phyloP scores from a whole-genome alignment of 2,329 filamentous ascomycete genomes.

The Emergomyces pasteurianus region DNA sequence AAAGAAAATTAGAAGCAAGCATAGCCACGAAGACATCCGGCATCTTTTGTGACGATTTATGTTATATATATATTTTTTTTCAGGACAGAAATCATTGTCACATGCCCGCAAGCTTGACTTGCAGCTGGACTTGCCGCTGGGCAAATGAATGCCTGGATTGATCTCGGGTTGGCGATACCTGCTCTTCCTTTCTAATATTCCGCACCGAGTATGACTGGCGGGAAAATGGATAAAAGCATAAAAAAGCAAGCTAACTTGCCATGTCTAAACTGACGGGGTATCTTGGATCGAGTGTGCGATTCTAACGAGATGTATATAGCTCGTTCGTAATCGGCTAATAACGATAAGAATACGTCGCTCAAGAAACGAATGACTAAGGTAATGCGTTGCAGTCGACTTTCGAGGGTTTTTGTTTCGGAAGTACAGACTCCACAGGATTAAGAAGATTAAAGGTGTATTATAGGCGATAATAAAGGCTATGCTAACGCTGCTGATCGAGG shows the following conservation, averaged over 20 bases:
- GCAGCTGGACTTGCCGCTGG: not conserved
- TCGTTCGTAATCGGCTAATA: not conserved
- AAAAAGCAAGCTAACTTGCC: slow-evolving; percentile 3
- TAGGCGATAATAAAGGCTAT: slow-evolving; percentile 5
- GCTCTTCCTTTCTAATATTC: not conserved
- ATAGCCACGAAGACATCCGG: not conserved
- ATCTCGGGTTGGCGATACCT: not conserved
- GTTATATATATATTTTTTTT: not conserved
- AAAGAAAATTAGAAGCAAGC: not conserved
- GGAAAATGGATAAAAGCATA: not conserved
- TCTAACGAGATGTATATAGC: not conserved
- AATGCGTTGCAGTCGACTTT: not conserved
- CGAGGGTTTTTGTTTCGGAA: not conserved
- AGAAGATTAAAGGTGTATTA: slow-evolving; percentile 8
- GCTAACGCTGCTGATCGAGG: slow-evolving; percentile 6
- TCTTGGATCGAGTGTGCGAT: not conserved
- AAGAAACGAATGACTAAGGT: slow-evolving; percentile 3
- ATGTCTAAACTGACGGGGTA: slow-evolving; percentile 5
- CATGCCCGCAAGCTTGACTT: not conserved
- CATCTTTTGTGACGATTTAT: not conserved
- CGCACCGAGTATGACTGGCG: not conserved
- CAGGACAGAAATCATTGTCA: not conserved
- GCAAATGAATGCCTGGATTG: not conserved
- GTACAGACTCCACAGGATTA: slow-evolving; percentile 2
- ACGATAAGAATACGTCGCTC: slow-evolving; percentile 1